Evolutionary conservation across 2,329 filamentous ascomycete species (phyloP).

Genomic region (Cercospora citrullina): DNA sequence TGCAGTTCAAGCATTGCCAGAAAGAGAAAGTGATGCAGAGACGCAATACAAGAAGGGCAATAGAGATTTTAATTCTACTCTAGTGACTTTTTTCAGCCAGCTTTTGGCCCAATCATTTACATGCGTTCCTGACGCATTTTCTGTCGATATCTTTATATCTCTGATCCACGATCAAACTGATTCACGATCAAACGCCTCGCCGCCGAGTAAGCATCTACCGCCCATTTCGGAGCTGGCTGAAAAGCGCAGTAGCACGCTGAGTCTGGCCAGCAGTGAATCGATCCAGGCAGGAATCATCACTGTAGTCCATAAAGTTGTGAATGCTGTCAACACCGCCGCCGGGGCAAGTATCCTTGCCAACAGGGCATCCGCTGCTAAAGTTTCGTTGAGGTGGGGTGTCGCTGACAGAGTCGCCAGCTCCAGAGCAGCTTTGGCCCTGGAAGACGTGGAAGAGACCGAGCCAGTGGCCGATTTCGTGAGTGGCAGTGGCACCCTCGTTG

Average conservation of each 20-base stretch:
- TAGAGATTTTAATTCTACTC: neutral
- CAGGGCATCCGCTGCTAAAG: conserved; percentile 53
- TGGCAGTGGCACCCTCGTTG: conserved; percentile 44
- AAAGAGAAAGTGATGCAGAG: neutral
- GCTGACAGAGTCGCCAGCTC: conserved; percentile 44
- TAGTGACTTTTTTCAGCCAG: neutral
- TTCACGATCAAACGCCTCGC: neutral
- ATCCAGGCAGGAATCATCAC: conserved; percentile 21
- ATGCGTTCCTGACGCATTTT: neutral
- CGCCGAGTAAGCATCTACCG: neutral
- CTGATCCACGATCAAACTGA: neutral
- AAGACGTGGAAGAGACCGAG: conserved; percentile 47
- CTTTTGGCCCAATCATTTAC: neutral
- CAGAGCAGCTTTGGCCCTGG: conserved; percentile 44
- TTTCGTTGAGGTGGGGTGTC: conserved; percentile 43
- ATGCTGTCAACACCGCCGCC: conserved; percentile 35
- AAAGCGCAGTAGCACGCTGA: conserved; percentile 13
- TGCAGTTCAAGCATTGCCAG: neutral
- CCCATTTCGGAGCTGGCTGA: conserved; percentile 11
- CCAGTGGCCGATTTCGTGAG: conserved; percentile 49
- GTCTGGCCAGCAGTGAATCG: conserved; percentile 22
- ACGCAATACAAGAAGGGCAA: neutral
- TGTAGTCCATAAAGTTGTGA: conserved; percentile 54
- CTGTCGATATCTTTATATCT: neutral
- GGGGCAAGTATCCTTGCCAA: conserved; percentile 50